Evolutionary conservation across 192 early-diverging fungal genomes (phyloP).

Genomic region (Mortierella alpina): DNA sequence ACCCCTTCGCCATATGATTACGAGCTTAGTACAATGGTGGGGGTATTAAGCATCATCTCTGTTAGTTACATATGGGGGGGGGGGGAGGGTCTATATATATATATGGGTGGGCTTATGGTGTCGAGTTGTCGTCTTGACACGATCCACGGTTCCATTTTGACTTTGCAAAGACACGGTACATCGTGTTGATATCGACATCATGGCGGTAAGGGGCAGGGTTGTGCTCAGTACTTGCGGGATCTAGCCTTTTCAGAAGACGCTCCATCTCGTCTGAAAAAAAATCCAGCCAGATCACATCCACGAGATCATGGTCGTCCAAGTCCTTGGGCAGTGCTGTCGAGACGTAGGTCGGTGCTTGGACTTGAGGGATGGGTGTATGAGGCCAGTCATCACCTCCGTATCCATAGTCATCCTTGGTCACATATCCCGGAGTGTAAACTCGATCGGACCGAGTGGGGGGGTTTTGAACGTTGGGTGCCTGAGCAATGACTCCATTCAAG

Average conservation of each 20-base stretch:
- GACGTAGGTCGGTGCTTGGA: conserved; percentile 54
- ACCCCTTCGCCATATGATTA: too few species aligned
- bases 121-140: too few species aligned
- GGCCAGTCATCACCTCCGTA: conserved; percentile 63
- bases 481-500: conserved; percentile 48
- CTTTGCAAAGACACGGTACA: conserved; percentile 40
- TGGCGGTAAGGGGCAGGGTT: conserved; percentile 29
- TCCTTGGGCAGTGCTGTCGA: conserved; percentile 52
- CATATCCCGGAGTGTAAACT: conserved; percentile 56
- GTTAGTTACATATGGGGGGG: too few species aligned
- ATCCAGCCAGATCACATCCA: conserved; percentile 57
- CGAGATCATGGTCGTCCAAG: conserved; percentile 28
- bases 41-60: too few species aligned
- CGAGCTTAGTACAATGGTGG: too few species aligned
- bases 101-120: too few species aligned
- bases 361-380: conserved; percentile 53
- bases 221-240: conserved; percentile 13
- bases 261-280: conserved; percentile 55
- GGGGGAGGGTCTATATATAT: too few species aligned
- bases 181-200: conserved; percentile 44
- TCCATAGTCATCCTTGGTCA: conserved; percentile 62
- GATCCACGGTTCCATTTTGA: conserved; percentile 35
- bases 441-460: conserved; percentile 17
- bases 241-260: conserved; percentile 39
- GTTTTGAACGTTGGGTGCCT: conserved; percentile 23